phyloP scores from a whole-genome alignment of 2,329 filamentous ascomycete genomes.

The Aspergillus melleus region DNA sequence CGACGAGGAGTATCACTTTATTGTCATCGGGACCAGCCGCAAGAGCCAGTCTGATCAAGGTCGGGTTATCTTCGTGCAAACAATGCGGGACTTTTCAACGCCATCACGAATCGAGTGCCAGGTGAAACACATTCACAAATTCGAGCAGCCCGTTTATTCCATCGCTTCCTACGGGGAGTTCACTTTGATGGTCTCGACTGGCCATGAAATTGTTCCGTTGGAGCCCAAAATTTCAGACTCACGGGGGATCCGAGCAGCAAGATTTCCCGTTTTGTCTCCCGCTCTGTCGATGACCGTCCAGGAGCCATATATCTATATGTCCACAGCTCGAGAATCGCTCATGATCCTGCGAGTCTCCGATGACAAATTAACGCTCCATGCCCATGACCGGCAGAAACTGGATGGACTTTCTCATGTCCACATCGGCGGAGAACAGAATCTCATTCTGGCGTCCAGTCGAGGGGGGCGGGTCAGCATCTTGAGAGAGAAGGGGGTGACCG shows the following conservation, averaged over 20 bases:
- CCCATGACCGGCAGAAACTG: conserved; percentile 33
- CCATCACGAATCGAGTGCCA: conserved; percentile 32
- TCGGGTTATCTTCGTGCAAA: conserved; percentile 40
- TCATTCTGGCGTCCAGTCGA: conserved; percentile 52
- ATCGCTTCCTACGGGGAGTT: conserved; percentile 51
- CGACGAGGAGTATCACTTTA: conserved; percentile 40
- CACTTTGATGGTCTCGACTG: conserved; percentile 48
- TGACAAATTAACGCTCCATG: conserved; percentile 35
- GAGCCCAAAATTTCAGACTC: conserved; percentile 42
- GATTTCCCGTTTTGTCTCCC: conserved; percentile 47
- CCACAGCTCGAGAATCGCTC: conserved; percentile 56
- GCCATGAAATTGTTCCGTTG: conserved; percentile 45
- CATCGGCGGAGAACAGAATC: conserved; percentile 41
- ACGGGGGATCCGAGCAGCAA: conserved; percentile 43
- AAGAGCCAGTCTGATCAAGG: conserved; percentile 31
- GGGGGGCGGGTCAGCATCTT: conserved; percentile 53
- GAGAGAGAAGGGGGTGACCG: conserved; percentile 23
- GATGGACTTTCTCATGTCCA: conserved; percentile 39
- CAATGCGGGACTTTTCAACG: conserved; percentile 27
- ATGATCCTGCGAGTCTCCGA: conserved; percentile 46
- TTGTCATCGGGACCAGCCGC: conserved; percentile 42
- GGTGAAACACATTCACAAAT: conserved; percentile 38
- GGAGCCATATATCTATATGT: conserved; percentile 52
- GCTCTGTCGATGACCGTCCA: conserved; percentile 52
- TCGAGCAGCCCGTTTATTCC: conserved; percentile 52